Conservation (phyloP, 805 yeast genomes). For the Saturnispora quitensis region DNA sequence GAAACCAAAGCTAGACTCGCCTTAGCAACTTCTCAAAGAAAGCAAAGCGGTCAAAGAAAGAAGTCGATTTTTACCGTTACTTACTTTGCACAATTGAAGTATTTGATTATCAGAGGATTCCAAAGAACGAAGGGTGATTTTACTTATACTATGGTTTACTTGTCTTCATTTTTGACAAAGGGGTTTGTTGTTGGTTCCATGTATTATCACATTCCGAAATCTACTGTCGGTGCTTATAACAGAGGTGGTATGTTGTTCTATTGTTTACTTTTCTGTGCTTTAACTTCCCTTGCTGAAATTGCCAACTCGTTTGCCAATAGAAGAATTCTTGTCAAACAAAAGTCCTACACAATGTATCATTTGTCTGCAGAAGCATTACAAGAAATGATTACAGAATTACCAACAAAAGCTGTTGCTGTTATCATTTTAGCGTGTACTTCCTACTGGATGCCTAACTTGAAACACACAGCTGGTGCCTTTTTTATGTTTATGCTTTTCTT, state of each 20-base stretch:
- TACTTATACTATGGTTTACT: constrained; percentile 43
- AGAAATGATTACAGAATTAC: constrained; percentile 50
- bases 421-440: constrained; percentile 36
- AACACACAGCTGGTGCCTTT: constrained; percentile 45
- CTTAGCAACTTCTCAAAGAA: constrained; percentile 30
- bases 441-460: constrained; percentile 47
- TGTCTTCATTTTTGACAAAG: constrained; percentile 46
- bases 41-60: constrained; percentile 31
- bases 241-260: constrained; percentile 57
- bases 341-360: constrained; percentile 53
- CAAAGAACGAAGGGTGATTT: constrained; percentile 53
- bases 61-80: constrained; percentile 31
- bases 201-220: constrained; percentile 42
- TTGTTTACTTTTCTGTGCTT: constrained; percentile 51
- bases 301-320: constrained; percentile 51
- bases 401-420: constrained; percentile 44
- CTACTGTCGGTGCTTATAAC: constrained; percentile 48
- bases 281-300: constrained; percentile 56
- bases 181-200: constrained; percentile 55
- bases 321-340: constrained; percentile 55
- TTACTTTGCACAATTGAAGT: constrained; percentile 41
- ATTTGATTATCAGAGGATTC: constrained; percentile 47
- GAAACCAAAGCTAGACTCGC: constrained; percentile 34
- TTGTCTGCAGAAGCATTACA: constrained; percentile 58
- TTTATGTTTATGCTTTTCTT: constrained; percentile 40